Base-by-base conservation (phyloP, 495 filamentous ascomycete genomes). In the Trichocladium antarcticum region DNA sequence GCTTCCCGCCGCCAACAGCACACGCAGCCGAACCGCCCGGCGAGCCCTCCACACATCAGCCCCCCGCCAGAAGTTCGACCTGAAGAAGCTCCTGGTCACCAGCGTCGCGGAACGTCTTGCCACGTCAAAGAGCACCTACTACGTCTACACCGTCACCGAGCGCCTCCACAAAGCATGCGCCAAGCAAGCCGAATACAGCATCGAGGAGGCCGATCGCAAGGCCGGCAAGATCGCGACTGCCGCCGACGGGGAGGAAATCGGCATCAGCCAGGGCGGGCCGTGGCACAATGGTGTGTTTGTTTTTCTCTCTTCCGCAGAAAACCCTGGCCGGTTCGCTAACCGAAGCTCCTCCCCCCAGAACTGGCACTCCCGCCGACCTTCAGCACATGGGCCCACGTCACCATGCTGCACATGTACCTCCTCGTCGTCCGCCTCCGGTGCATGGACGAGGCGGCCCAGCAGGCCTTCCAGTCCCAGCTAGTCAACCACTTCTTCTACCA, bases 351-450 rank as follows among this genome's bases (percentile, higher is more conserved):
- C 6, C 29, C 6, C 29, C 57, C 15, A 56, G 49, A 56, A 20
- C 36, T 73, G 44, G 78, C 74, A 12, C 77, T 95, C 24, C 65
- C 69, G 19, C 84, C 87, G 1, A 98, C 87, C 0, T 98, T 98
- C 69, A 85, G 78, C 50, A 89, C 85, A 40, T 98, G 92, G 93
- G 83, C 93, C 6, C 92, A 96, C 62, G 79, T 97, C 35, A 89
- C 89, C 16, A 88, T 97, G 71, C 76, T 97, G 12, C 89, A 98
- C 70, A 84, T 97, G 80, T 96, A 94, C 71, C 76, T 95, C 42
- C 66, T 96, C 35, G 83, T 83, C n/a, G 83, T 84, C n/a, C 83
- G 90, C 36, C 69, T 96, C 39, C 85, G 92, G 41, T 74, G 74
- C 50, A 76, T 92, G 49, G 83, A 84, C 17, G 72, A 85, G 34